These are phyloP conservation scores for Asparagopsis taxiformis DNA, from an alignment of 31 red algal species.

Conservation along the genomic window DNA sequence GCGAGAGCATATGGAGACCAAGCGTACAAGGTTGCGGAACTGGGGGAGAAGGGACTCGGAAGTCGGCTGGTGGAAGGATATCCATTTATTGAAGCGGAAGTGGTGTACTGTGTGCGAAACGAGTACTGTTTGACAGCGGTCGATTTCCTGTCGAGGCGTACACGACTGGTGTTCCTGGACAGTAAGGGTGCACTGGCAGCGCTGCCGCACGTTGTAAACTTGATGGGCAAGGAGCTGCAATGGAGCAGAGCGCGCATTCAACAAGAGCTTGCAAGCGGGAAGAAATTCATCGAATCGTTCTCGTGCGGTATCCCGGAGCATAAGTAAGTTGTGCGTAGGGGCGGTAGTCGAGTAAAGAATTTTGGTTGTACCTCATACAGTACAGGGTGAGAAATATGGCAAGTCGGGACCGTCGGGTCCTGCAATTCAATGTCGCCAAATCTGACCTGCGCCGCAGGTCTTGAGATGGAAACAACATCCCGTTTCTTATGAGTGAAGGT, in stretches of 20 bases:
- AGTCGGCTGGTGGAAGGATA: conserved; percentile 68
- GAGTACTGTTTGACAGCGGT: conserved; percentile 88
- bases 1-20: conserved; percentile 91
- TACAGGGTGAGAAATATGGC: too few relatives aligned
- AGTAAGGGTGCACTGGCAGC: conserved; percentile 65
- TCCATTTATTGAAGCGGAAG: conserved; percentile 85
- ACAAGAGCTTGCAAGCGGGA: conserved; percentile 28
- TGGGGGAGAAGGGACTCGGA: conserved; percentile 81
- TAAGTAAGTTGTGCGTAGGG: too few relatives aligned
- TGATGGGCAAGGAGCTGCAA: conserved; percentile 72
- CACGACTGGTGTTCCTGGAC: conserved; percentile 85
- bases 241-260: conserved; percentile 56
- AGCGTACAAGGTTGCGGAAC: conserved; percentile 87
- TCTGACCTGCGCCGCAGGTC: too few relatives aligned
- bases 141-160: conserved; percentile 86
- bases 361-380: too few relatives aligned
- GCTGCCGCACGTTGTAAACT: conserved; percentile 70
- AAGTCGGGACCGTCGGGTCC: too few relatives aligned
- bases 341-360: too few relatives aligned
- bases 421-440: too few relatives aligned
- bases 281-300: conserved; percentile 41
- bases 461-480: too few relatives aligned
- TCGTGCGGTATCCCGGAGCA: conserved; percentile 44
- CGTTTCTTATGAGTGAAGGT: too few relatives aligned
- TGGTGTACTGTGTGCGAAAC: conserved; percentile 79